phyloP scores from a whole-genome alignment of 2,329 filamentous ascomycete species.

The Cytospora piceicola region DNA sequence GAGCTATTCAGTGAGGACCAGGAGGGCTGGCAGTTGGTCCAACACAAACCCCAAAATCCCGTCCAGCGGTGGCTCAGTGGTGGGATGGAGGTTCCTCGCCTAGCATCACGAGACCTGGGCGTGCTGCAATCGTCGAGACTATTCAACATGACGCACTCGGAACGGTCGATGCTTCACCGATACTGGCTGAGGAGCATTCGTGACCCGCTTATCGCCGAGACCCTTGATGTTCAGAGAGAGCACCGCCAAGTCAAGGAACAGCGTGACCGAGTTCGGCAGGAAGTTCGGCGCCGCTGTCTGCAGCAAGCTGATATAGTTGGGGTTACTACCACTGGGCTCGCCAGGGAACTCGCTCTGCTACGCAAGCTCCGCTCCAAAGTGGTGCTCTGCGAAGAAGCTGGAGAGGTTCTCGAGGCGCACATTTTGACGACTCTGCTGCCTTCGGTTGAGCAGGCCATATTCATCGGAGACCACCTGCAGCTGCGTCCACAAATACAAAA shows the following conservation, averaged over 20 bases:
- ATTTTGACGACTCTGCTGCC: slow-evolving; percentile 63
- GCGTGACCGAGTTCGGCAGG: slow-evolving; percentile 28
- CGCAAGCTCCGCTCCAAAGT: slow-evolving; percentile 57
- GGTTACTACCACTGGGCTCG: slow-evolving; percentile 63
- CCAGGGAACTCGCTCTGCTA: slow-evolving; percentile 54
- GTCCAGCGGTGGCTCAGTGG: slow-evolving; percentile 34
- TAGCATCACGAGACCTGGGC: background rate
- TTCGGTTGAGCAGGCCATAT: slow-evolving; percentile 62
- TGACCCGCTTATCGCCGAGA: slow-evolving; percentile 29
- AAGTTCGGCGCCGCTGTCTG: slow-evolving; percentile 45
- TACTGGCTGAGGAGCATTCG: slow-evolving; percentile 39
- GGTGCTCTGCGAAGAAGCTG: slow-evolving; percentile 70
- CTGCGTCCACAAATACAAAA: slow-evolving; percentile 62
- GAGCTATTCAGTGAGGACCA: slow-evolving; percentile 38
- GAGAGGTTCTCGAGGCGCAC: slow-evolving; percentile 69
- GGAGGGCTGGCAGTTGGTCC: slow-evolving; percentile 36
- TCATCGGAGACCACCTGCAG: slow-evolving; percentile 68
- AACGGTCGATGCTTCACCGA: slow-evolving; percentile 36
- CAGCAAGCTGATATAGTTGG: slow-evolving; percentile 55
- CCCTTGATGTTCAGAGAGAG: slow-evolving; percentile 19
- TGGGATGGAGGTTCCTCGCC: slow-evolving; percentile 24
- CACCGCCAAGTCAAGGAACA: slow-evolving; percentile 19
- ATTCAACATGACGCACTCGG: slow-evolving; percentile 32
- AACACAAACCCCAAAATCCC: slow-evolving; percentile 20
- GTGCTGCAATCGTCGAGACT: slow-evolving; percentile 23